Conservation (phyloP, 2,329 filamentous ascomycete genomes). For the Aspergillus persii region DNA sequence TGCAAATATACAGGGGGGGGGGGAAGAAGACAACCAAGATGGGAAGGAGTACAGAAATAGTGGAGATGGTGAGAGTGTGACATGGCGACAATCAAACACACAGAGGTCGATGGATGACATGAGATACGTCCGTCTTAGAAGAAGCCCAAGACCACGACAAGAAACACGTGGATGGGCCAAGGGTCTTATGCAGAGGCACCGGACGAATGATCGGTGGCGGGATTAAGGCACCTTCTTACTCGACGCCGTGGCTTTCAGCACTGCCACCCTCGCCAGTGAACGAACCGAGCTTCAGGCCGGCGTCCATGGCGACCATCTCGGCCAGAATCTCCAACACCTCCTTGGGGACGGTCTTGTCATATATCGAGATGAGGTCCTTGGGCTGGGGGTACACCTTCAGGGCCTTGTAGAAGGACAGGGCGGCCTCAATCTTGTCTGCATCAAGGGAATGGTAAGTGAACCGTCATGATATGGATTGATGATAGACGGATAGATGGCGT, state of each 20-base stretch:
- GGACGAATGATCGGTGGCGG: conserved; percentile 10
- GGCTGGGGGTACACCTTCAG: conserved; percentile 97
- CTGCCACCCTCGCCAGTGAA: conserved; percentile 35
- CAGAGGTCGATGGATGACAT: conserved; percentile 1
- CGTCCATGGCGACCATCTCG: conserved; percentile 95
- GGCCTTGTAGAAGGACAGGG: conserved; percentile 95
- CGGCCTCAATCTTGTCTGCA: conserved; percentile 66
- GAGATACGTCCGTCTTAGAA: conserved; percentile 13
- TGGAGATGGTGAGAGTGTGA: conserved; percentile 23
- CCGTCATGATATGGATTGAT: conserved; percentile 3
- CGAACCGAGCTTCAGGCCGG: conserved; percentile 63
- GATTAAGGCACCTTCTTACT: conserved; percentile 27
- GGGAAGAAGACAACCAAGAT: conserved; percentile 7
- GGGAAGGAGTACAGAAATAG: conserved; percentile 17
- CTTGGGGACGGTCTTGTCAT: conserved; percentile 98
- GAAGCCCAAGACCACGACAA: conserved; percentile 18
- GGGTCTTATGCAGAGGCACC: conserved; percentile 14
- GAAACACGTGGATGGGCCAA: conserved; percentile 14
- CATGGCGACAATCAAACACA: neutral
- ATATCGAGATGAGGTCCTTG: conserved; percentile 88
- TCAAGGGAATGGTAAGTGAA: conserved; percentile 26
- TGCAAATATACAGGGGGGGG: conserved; percentile 34
- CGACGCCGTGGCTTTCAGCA: conserved; percentile 37
- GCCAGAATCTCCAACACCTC: conserved; percentile 94
- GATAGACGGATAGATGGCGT: neutral